phyloP scores from a whole-genome alignment of 176 grass and related monocot species.

The Melocanna baccifera region DNA sequence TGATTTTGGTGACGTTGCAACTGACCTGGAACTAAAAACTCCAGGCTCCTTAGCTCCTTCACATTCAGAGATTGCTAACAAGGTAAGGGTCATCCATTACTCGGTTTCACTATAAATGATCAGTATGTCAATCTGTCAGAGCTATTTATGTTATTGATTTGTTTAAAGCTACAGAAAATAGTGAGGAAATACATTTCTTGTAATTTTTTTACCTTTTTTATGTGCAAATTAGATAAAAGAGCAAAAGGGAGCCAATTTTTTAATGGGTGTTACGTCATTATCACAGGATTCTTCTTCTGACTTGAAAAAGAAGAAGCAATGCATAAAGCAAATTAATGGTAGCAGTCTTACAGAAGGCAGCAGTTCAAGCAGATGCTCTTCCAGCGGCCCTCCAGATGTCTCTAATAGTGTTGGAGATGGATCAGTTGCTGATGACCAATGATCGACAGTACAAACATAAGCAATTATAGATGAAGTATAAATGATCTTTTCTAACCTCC shows the following conservation, averaged over 20 bases:
- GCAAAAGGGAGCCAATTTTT: not conserved
- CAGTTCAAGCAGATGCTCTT: constrained; percentile 66
- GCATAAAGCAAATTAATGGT: constrained; percentile 30
- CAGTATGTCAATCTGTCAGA: not conserved
- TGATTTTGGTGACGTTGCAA: constrained; percentile 69
- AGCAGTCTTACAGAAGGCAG: constrained; percentile 39
- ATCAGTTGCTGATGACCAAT: constrained; percentile 34
- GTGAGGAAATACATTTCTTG: not conserved
- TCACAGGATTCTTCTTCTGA: constrained; percentile 59
- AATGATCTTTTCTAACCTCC: not conserved
- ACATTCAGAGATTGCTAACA: constrained; percentile 44
- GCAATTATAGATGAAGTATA: constrained; percentile 16
- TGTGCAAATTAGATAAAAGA: constrained; percentile 1
- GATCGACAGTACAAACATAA: not conserved
- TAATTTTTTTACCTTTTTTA: not conserved
- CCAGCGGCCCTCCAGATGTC: constrained; percentile 42
- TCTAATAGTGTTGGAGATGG: constrained; percentile 50
- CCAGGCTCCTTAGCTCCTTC: constrained; percentile 56
- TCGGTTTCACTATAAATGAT: not conserved
- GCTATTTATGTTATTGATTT: constrained; percentile 3
- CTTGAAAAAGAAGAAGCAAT: constrained; percentile 56
- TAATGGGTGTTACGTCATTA: not conserved
- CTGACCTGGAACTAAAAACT: constrained; percentile 86
- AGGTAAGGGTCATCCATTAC: constrained; percentile 32
- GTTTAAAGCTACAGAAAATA: constrained; percentile 4